phyloP scores from a whole-genome alignment of 805 yeast species.

The Candida sithepensis region DNA sequence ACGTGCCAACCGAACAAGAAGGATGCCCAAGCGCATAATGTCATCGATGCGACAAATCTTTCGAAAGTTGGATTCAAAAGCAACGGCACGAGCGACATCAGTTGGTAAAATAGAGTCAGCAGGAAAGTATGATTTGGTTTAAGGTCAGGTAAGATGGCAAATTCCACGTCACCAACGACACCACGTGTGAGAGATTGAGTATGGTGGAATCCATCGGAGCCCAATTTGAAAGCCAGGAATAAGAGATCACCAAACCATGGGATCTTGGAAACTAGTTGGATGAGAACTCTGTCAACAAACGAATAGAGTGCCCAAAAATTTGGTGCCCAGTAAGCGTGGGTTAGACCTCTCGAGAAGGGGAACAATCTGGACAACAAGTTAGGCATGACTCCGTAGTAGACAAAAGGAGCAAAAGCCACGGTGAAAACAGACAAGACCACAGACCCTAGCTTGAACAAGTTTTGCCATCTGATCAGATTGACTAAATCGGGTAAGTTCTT shows the following conservation, averaged over 20 bases:
- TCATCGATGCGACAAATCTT: conserved; percentile 77
- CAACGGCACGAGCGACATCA: conserved; percentile 70
- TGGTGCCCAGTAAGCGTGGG: conserved; percentile 99
- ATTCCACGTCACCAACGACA: conserved; percentile 84
- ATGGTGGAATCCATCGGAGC: conserved; percentile 7
- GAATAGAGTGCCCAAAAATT: conserved; percentile 96
- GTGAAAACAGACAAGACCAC: conserved; percentile 60
- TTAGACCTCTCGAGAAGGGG: conserved; percentile 91
- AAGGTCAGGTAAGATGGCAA: conserved; percentile 75
- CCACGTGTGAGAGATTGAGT: conserved; percentile 59
- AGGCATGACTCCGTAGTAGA: conserved; percentile 55
- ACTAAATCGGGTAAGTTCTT: conserved; percentile 17
- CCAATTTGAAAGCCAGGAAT: conserved; percentile 14
- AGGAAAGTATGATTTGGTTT: conserved; percentile 74
- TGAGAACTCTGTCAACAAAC: conserved; percentile 67
- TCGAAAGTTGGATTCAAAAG: conserved; percentile 68
- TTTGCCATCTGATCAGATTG: conserved; percentile 44
- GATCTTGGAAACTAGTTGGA: conserved; percentile 38
- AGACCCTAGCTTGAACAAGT: conserved; percentile 57
- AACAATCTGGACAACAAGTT: conserved; percentile 69
- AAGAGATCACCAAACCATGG: conserved; percentile 45
- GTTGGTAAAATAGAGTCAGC: conserved; percentile 80
- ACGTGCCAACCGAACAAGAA: conserved; percentile 98
- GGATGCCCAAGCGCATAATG: conserved; percentile 87
- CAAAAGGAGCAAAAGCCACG: conserved; percentile 77